Base-by-base conservation (phyloP, 257 asterid genomes). In the Cynanchum wilfordii region DNA sequence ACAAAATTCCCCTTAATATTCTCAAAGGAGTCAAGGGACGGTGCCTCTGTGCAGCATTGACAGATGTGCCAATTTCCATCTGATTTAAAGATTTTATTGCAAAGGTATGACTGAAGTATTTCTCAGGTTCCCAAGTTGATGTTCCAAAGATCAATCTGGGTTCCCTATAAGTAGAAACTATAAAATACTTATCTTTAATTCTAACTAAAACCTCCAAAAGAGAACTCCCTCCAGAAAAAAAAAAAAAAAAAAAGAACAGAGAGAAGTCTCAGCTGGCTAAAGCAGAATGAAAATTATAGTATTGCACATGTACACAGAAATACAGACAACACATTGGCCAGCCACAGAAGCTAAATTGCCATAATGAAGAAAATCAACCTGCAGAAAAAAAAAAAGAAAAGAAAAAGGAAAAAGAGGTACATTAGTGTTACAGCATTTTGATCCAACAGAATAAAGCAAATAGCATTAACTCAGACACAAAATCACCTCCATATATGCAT, bases 1-100 rank as follows among this genome's bases (percentile, higher is more conserved):
- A 93, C 22, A 93, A n/a, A 75, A 86, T 57, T 10, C 97, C 97
- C 58, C 91, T 68, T 49, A 90, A 68, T 24, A 77, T 73, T 82
- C 95, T 81, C 22, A 83, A 71, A 19, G 75, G 74, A 27, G 96
- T 90, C 51, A 93, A 74, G 11, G 87, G 86, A 10, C 82, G 86
- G 79, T 86, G 96, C 86, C 87, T 87, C 67, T 79, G 80, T 73
- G 84, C 77, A 66, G 73, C 54, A 52, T 78, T 71, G 17, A 66
- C 59, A 66, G 79, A 24, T 17, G 77, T 60, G 52, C 73, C 66
- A 38, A 75, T 78, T 45, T 81, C 96, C 95, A 88, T 91, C 68
- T 64, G 25, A 57, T 29, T 65, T 24, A 44, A 19, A 40, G 56
- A 69, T 29, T 45, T 30, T 68, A 25, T 24, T 22, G 44, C n/a